Percentiles rank a stretch among this genome's conserved stretches.
phyloP scores from a whole-genome alignment of 2,329 filamentous ascomycete genomes.

The Phaeomoniella chlamydospora region DNA sequence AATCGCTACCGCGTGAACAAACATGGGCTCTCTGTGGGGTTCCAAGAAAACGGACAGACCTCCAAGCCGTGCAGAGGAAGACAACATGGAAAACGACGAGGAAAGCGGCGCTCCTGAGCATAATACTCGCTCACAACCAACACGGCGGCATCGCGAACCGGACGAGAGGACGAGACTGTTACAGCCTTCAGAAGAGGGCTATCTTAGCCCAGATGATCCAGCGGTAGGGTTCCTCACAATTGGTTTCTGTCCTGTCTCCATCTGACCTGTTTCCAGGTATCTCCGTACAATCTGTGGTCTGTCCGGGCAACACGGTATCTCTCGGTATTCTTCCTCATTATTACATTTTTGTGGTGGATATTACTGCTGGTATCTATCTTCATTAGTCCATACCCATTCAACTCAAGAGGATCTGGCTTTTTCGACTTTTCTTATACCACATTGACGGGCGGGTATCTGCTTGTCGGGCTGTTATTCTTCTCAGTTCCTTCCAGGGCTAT shows the following conservation, averaged over 20 bases:
- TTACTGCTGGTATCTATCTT: conserved; percentile 80
- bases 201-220: conserved; percentile 65
- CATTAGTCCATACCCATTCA: conserved; percentile 74
- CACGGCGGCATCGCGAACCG: conserved; percentile 23
- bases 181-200: conserved; percentile 51
- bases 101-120: conserved; percentile 15
- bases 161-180: conserved; percentile 54
- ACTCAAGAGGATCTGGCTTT: conserved; percentile 83
- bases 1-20: too few relatives aligned
- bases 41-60: conserved; percentile 29
- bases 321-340: conserved; percentile 58
- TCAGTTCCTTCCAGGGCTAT: conserved; percentile 66
- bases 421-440: conserved; percentile 75
- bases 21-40: conserved; percentile 41
- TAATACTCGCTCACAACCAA: conserved; percentile 6
- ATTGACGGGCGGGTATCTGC: conserved; percentile 59
- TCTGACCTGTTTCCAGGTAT: conserved; percentile 33
- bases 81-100: conserved; percentile 12
- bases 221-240: conserved; percentile 40
- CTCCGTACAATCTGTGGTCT: conserved; percentile 89
- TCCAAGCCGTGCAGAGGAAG: conserved; percentile 14
- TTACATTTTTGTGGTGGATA: conserved; percentile 87
- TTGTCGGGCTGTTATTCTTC: conserved; percentile 76
- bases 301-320: conserved; percentile 68
- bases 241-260: too few relatives aligned